Percentiles rank a stretch among this genome's conserved stretches.
Conservation (phyloP, 2,329 filamentous ascomycete species). For the Westerdykella sp. region DNA sequence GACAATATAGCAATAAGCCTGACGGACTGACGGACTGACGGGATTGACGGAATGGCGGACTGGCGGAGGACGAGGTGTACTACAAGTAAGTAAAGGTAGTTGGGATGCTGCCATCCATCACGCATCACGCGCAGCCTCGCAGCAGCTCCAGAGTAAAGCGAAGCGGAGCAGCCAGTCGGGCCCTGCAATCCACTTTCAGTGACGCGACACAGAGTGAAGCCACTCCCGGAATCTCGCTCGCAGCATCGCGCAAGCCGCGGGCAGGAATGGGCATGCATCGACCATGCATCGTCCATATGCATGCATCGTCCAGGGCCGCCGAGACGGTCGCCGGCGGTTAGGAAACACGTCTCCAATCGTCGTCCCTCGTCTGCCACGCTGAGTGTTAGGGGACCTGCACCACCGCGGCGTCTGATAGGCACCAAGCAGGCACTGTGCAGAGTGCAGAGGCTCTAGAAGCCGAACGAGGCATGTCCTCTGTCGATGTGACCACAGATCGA, state of each 20-base stretch:
- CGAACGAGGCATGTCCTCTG: not conserved
- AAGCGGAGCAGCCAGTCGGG: not conserved
- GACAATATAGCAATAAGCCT: no score
- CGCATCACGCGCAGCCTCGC: not conserved
- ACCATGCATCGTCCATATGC: not conserved
- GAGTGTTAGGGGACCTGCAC: slow-evolving; percentile 16
- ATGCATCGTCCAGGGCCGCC: slow-evolving; percentile 6
- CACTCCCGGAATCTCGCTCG: slow-evolving; percentile 5
- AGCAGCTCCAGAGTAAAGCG: not conserved
- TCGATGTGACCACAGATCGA: slow-evolving; percentile 9
- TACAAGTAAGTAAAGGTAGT: not conserved
- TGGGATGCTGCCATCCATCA: not conserved
- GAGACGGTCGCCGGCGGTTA: slow-evolving; percentile 20
- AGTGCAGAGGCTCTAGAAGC: not conserved
- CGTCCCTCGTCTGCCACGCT: slow-evolving; percentile 9
- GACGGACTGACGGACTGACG: no score
- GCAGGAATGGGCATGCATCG: slow-evolving; percentile 1
- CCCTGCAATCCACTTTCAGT: not conserved
- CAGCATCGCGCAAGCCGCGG: slow-evolving; percentile 23
- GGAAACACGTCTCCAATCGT: slow-evolving; percentile 28
- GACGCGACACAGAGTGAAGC: not conserved
- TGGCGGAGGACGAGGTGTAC: not conserved
- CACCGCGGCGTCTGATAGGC: slow-evolving; percentile 16
- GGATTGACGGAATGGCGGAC: no score
- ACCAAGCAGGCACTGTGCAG: not conserved